Evolutionary conservation across 2,329 filamentous ascomycete species (phyloP).

Genomic region (Mycosphaerella arachidis): DNA sequence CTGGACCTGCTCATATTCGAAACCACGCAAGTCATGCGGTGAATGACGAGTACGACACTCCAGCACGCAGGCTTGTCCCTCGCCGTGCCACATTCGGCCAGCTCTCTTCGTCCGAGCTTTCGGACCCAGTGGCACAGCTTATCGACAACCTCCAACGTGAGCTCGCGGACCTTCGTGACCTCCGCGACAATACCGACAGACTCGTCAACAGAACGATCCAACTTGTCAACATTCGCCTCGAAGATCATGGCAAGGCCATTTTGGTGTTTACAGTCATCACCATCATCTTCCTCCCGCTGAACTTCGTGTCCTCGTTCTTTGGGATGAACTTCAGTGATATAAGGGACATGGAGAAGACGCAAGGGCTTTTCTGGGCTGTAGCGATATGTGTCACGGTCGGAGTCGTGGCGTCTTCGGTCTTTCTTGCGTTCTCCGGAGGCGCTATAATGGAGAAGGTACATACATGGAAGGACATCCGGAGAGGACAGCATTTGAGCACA

Average conservation of each 20-base stretch:
- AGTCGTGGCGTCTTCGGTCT: slow-evolving; percentile 36
- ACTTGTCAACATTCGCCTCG: slow-evolving; percentile 43
- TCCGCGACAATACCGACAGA: slow-evolving; percentile 41
- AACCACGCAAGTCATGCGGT: neutral
- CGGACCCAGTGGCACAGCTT: slow-evolving; percentile 37
- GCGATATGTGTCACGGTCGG: slow-evolving; percentile 37
- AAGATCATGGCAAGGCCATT: slow-evolving; percentile 44
- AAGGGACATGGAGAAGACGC: slow-evolving; percentile 36
- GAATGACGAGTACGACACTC: slow-evolving; percentile 8
- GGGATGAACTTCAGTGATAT: slow-evolving; percentile 44
- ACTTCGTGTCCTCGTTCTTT: slow-evolving; percentile 42
- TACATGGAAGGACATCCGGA: slow-evolving; percentile 30
- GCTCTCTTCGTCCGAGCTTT: slow-evolving; percentile 35
- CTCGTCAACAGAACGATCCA: slow-evolving; percentile 43
- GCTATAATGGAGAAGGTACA: slow-evolving; percentile 35
- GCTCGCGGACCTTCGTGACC: slow-evolving; percentile 37
- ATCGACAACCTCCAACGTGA: slow-evolving; percentile 40
- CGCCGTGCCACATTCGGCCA: slow-evolving; percentile 36
- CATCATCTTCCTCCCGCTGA: slow-evolving; percentile 42
- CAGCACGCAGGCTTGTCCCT: slow-evolving; percentile 16
- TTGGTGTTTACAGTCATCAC: slow-evolving; percentile 44
- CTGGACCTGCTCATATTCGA: neutral
- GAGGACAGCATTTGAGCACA: slow-evolving; percentile 12
- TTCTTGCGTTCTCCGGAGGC: slow-evolving; percentile 41
- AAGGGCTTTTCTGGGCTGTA: slow-evolving; percentile 40